Base-by-base conservation (phyloP, 148 eudicot species). In the Vaccinium darrowii region DNA sequence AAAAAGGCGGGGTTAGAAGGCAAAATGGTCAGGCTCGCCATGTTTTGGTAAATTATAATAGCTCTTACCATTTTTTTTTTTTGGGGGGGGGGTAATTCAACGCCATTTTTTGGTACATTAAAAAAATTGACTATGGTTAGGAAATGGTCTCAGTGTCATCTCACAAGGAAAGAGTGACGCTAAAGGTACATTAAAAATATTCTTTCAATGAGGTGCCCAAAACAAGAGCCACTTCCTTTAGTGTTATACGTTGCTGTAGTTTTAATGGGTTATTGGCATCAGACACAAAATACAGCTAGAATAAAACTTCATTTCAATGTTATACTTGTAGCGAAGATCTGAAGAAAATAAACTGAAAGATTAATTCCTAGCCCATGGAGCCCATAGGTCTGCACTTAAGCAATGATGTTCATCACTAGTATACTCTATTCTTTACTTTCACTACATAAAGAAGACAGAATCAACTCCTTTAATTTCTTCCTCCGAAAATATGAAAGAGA, bases 341-440 rank as follows among this genome's bases (percentile, higher is more conserved):
- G 80, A 49, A 51, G 80, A 52, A 78, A 33, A 51, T 12, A 27
- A 52, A 14, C 47, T 79, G 13, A 79, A 79, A 27, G 65, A 79
- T 16, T 4, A 30, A 33, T 30, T 53, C 39, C 39, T 79, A 54
- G 49, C 14, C 67, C 23, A 15, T 79, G 47, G 5, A 30, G 65
- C 14, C 65, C 23, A 15, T 79, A n/a, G 5, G 15, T n/a, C 16
- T 47, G 16, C 30, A 77, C 15, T 77, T 49, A n/a, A 21, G 78
- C 14, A 51, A 77, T 30, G 63, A 78, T 25, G 43, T 53, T 27
- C 63, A 53, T 78, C 57, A 67, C 13, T 11, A 25, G 73, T 43
- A 78, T 23, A 54, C 81, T 16, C 47, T 79, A 56, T 79, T 12
- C 23, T 79, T 30, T 79, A 79, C 65, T 56, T 79, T 33, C 5